Percentiles rank a stretch among this genome's conserved stretches.
Evolutionary conservation across 441 rosid species (phyloP).

Genomic region (Pelargonium cotyledonis): DNA sequence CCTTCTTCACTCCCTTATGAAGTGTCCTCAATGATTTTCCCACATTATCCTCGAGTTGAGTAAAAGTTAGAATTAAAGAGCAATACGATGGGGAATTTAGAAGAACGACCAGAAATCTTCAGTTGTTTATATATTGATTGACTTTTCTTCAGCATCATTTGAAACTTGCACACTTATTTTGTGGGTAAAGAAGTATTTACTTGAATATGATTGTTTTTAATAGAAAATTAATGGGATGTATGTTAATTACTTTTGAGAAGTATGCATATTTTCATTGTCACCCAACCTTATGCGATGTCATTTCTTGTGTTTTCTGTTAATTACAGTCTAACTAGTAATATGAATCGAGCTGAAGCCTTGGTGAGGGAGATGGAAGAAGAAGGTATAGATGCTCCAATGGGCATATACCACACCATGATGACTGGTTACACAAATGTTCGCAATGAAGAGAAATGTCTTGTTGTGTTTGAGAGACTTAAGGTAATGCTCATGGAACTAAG

Average conservation of each 20-base stretch:
- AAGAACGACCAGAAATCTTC: too few species aligned
- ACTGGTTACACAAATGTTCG: slow-evolving; percentile 81
- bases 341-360: slow-evolving; percentile 78
- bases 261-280: not conserved
- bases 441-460: slow-evolving; percentile 72
- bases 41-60: too few species aligned
- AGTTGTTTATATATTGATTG: too few species aligned
- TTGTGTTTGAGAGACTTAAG: slow-evolving; percentile 86
- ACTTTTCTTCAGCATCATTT: too few species aligned
- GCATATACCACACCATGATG: slow-evolving; percentile 92
- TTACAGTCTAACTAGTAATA: slow-evolving; percentile 65
- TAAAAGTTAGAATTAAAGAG: too few species aligned
- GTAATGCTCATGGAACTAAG: slow-evolving; percentile 31
- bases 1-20: too few species aligned
- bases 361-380: slow-evolving; percentile 98
- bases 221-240: not conserved
- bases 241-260: not conserved
- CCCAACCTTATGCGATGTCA: not conserved
- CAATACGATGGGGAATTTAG: too few species aligned
- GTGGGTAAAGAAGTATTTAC: not conserved
- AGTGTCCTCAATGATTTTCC: too few species aligned
- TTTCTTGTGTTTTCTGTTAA: slow-evolving; percentile 8
- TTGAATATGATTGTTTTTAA: not conserved
- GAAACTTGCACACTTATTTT: not conserved
- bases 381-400: slow-evolving; percentile 89